These are phyloP conservation scores for Brassica cretica DNA, from an alignment of 345 rosid species.

Conservation along the genomic window DNA sequence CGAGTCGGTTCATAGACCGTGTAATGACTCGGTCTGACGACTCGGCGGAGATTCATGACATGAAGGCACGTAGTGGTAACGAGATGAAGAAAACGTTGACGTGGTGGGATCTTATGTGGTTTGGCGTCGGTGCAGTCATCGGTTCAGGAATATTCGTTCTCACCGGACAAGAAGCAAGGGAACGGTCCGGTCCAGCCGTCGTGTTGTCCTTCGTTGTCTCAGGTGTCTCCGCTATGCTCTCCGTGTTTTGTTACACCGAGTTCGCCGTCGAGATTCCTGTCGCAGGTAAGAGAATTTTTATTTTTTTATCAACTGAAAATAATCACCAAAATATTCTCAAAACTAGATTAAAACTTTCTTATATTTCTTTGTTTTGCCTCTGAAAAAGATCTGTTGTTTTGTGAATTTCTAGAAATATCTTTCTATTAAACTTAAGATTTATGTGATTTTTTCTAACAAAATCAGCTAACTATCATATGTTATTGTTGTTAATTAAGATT, in stretches of 20 bases:
- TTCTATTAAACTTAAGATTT: background rate
- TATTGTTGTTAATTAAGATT: background rate
- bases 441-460: background rate
- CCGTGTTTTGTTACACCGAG: conserved; percentile 95
- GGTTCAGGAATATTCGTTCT: conserved; percentile 94
- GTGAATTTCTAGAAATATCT: background rate
- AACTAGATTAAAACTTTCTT: background rate
- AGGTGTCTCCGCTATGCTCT: conserved; percentile 88
- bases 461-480: too few species aligned
- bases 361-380: too few species aligned
- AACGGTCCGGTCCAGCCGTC: conserved; percentile 74
- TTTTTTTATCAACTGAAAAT: background rate
- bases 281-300: conserved; percentile 48
- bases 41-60: conserved; percentile 69
- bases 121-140: conserved; percentile 86
- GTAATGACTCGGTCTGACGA: conserved; percentile 68
- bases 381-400: background rate
- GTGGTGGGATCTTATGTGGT: conserved; percentile 99
- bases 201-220: conserved; percentile 79
- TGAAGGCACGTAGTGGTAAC: conserved; percentile 72
- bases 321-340: background rate
- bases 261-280: conserved; percentile 96
- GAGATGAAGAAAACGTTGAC: conserved; percentile 84
- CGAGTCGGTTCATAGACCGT: conserved; percentile 60
- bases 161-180: conserved; percentile 64